Base-by-base conservation (phyloP, 306 rosid species). In the Sindora glabra region DNA sequence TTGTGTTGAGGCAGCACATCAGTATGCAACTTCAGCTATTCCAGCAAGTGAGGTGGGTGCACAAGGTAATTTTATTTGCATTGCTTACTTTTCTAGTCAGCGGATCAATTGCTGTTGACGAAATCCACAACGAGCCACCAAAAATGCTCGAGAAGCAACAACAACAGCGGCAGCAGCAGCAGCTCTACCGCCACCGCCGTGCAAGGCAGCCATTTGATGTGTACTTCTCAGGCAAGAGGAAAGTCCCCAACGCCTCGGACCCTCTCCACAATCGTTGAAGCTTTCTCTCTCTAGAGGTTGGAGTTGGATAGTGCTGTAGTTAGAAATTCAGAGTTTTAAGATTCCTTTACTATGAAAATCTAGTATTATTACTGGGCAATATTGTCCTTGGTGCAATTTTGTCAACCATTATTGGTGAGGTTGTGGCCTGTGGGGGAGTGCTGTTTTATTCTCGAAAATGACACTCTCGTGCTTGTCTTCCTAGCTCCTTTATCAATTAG, bases 251-350 rank as follows among this genome's bases (percentile, higher is more conserved):
- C 65, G 87, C 95, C 12, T 76, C 89, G 10, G 96, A 91, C 33
- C 98, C 98, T 13, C 96, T 91, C 11, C 98, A 91, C 76, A 91
- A 91, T 69, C 96, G 96, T 56, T 91, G 77, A 90, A 32, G n/a
- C 32, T 22, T 12, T 40, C 19, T 14, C 68, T 44, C 24, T 48
- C 33, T 58, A 45, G 67, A 56, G 77, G n/a, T 10, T n/a, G n/a
- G n/a, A n/a, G n/a, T n/a, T n/a, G 15, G 50, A 1, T 30, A 44
- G n/a, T 22, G 21, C n/a, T n/a, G 26, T 16, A 22, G 16, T 55
- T 58, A 48, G 59, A 21, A 56, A 52, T 48, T 58, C 54, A n/a
- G n/a, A n/a, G n/a, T 18, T 52, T n/a, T n/a, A n/a, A n/a, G n/a
- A 42, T 42, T 32, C 18, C 10, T 56, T 13, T 33, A 8, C 3